Evolutionary conservation across 805 yeast genomes (phyloP).

Genomic region (Wickerhamomyces rabaulensis): DNA sequence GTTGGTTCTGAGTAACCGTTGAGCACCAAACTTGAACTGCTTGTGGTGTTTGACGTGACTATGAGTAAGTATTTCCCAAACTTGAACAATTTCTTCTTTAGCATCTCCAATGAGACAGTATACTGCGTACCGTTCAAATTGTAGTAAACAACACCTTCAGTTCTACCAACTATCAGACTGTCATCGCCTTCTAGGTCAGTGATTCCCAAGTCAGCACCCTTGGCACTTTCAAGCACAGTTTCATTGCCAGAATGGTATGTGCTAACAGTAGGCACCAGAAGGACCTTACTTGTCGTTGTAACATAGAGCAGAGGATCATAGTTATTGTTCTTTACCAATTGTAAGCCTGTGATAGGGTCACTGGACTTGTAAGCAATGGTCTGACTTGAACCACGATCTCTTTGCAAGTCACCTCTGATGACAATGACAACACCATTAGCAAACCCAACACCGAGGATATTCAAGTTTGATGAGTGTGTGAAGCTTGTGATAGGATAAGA

Average conservation of each 20-base stretch:
- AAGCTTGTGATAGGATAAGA: slow-evolving; percentile 74
- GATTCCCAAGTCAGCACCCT: slow-evolving; percentile 44
- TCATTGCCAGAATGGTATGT: slow-evolving; percentile 66
- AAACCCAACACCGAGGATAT: slow-evolving; percentile 70
- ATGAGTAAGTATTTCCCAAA: slow-evolving; percentile 55
- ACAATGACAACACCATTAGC: slow-evolving; percentile 80
- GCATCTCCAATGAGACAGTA: slow-evolving; percentile 49
- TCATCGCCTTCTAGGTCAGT: slow-evolving; percentile 35
- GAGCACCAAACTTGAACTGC: slow-evolving; percentile 27
- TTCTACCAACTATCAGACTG: slow-evolving; percentile 59
- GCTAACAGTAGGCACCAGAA: slow-evolving; percentile 74
- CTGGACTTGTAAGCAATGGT: slow-evolving; percentile 62
- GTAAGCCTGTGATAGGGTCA: slow-evolving; percentile 79
- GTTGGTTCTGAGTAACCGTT: slow-evolving; percentile 38
- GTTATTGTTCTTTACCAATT: slow-evolving; percentile 38
- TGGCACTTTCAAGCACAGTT: slow-evolving; percentile 34
- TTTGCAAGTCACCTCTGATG: slow-evolving; percentile 79
- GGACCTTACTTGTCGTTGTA: slow-evolving; percentile 66
- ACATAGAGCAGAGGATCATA: slow-evolving; percentile 56
- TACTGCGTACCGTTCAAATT: slow-evolving; percentile 48
- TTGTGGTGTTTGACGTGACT: slow-evolving; percentile 42
- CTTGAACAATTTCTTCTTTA: slow-evolving; percentile 47
- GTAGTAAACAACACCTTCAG: slow-evolving; percentile 60
- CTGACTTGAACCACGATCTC: slow-evolving; percentile 90
- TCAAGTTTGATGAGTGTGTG: slow-evolving; percentile 45